Evolutionary conservation across 169 alveolate species (phyloP).

Genomic region (Plasmodium gonderi): DNA sequence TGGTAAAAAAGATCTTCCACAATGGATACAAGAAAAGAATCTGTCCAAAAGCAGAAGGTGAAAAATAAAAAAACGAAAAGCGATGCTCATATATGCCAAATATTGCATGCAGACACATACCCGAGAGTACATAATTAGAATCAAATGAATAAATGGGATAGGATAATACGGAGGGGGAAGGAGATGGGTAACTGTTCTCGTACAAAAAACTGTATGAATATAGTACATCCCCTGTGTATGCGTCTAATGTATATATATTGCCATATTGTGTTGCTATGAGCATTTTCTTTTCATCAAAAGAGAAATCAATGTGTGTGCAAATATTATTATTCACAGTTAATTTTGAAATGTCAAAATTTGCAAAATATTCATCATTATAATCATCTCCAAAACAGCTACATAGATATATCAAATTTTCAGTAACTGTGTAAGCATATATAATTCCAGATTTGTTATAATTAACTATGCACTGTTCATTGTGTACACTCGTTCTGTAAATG

Average conservation of each 20-base stretch:
- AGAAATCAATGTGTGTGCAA: constrained; percentile 53
- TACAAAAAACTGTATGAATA: constrained; percentile 35
- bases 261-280: constrained; percentile 29
- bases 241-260: constrained; percentile 47
- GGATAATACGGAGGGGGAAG: not conserved
- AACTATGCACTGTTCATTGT: constrained; percentile 43
- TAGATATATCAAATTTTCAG: constrained; percentile 12
- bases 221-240: constrained; percentile 58
- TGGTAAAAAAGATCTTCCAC: too few relatives aligned
- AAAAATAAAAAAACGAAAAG: too few relatives aligned
- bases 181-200: not conserved
- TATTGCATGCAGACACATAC: not conserved
- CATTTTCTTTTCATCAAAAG: constrained; percentile 67
- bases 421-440: constrained; percentile 52
- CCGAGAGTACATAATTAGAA: constrained; percentile 60
- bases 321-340: constrained; percentile 24
- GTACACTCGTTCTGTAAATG: constrained; percentile 16
- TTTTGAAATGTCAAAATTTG: constrained; percentile 55
- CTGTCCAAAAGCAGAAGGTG: too few relatives aligned
- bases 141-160: constrained; percentile 64
- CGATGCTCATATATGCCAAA: too few relatives aligned
- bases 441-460: constrained; percentile 58
- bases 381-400: constrained; percentile 74
- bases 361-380: constrained; percentile 64
- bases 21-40: too few relatives aligned